These are phyloP conservation scores for Candida bentonensis DNA, from an alignment of 805 yeast genomes.

Conservation along the genomic window DNA sequence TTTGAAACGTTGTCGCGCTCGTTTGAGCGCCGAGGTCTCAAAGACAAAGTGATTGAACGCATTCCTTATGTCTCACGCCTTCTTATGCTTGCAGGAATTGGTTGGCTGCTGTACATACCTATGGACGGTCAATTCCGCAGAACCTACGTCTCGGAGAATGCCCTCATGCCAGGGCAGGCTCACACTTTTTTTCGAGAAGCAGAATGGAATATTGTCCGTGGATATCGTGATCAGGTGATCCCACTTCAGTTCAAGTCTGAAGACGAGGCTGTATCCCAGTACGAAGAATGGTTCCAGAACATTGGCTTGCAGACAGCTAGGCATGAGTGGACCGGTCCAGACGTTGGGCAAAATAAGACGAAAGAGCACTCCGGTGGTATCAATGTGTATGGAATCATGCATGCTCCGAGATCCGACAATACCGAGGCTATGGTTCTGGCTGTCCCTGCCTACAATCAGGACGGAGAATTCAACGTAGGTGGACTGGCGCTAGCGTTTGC, in stretches of 20 bases:
- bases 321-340: constrained; percentile 23
- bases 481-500: constrained; percentile 65
- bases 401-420: constrained; percentile 90
- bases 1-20: constrained; percentile 19
- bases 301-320: constrained; percentile 56
- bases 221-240: constrained; percentile 54
- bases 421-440: constrained; percentile 88
- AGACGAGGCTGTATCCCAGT: constrained; percentile 28
- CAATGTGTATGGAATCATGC: constrained; percentile 65
- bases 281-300: constrained; percentile 49
- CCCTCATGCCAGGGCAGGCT: constrained; percentile 93
- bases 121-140: constrained; percentile 65
- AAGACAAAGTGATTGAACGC: constrained; percentile 11
- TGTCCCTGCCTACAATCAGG: constrained; percentile 73
- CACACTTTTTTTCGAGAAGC: constrained; percentile 81
- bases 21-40: constrained; percentile 17
- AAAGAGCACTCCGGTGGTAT: constrained; percentile 25
- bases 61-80: constrained; percentile 19
- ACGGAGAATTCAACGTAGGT: constrained; percentile 55
- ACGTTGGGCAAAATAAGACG: constrained; percentile 14
- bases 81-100: constrained; percentile 27
- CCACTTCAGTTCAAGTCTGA: constrained; percentile 16
- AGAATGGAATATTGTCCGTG: constrained; percentile 87
- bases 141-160: constrained; percentile 90
- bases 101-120: constrained; percentile 52